Conservation (phyloP, 2,329 filamentous ascomycete genomes). For the Leptosphaerulina australis region DNA sequence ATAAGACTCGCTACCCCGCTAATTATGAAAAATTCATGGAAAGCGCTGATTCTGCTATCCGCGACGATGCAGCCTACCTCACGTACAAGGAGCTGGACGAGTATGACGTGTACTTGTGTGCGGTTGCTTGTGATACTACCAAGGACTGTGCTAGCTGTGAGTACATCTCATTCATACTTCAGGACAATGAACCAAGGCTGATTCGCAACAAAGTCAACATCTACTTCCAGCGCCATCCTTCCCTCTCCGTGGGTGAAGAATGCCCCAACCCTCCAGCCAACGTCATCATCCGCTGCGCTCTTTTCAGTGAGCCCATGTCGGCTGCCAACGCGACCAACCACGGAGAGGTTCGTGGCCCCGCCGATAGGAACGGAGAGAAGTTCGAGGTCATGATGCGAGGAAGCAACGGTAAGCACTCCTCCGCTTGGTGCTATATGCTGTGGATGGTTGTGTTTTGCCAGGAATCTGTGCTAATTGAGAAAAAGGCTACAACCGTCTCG, state of each 20-base stretch:
- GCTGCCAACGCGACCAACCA: constrained; percentile 13
- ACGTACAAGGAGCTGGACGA: neutral
- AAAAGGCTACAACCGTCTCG: constrained; percentile 3
- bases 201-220: constrained; percentile 42
- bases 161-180: no score
- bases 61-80: neutral
- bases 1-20: neutral
- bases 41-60: neutral
- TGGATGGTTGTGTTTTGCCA: no score
- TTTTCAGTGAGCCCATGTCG: constrained; percentile 16
- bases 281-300: constrained; percentile 18
- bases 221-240: constrained; percentile 26
- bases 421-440: neutral
- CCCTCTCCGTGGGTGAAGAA: constrained; percentile 2
- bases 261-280: constrained; percentile 28
- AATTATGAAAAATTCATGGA: neutral
- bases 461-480: neutral
- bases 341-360: constrained; percentile 18
- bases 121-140: neutral
- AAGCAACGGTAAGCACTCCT: constrained; percentile 25
- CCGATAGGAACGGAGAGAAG: constrained; percentile 12
- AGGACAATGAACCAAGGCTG: neutral
- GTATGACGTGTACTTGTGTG: constrained; percentile 1
- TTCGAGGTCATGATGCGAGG: constrained; percentile 20
- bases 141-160: constrained; percentile 2